Conservation (phyloP, 176 grass and related monocot genomes). For the Secale cereale region DNA sequence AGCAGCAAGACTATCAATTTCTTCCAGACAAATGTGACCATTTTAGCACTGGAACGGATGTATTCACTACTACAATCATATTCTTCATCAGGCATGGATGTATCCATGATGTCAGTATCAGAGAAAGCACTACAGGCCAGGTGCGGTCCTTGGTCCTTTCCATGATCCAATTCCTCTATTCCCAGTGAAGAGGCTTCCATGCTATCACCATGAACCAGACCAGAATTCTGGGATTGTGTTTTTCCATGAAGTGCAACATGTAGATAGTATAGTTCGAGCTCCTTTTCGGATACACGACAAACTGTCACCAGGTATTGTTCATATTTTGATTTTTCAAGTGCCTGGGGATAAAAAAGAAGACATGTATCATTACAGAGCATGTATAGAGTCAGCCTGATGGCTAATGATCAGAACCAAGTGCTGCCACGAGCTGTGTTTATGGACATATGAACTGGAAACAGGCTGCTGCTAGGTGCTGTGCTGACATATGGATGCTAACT, state of each 20-base stretch:
- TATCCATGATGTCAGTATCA: not conserved
- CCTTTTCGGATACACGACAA: slow-evolving; percentile 60
- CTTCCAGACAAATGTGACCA: not conserved
- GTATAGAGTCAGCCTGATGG: not conserved
- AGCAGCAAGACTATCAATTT: not conserved
- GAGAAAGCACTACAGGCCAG: slow-evolving; percentile 18
- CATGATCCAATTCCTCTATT: slow-evolving; percentile 3
- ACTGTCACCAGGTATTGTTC: slow-evolving; percentile 76
- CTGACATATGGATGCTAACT: not conserved
- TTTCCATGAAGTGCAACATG: slow-evolving; percentile 75
- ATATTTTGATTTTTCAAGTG: slow-evolving; percentile 98
- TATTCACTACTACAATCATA: slow-evolving; percentile 9
- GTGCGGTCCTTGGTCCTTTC: slow-evolving; percentile 14
- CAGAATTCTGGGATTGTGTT: slow-evolving; percentile 45
- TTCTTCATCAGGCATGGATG: slow-evolving; percentile 30
- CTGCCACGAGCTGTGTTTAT: not conserved
- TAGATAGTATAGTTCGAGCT: slow-evolving; percentile 64
- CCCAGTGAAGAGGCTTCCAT: slow-evolving; percentile 14
- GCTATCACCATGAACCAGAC: slow-evolving; percentile 39
- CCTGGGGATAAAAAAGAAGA: slow-evolving; percentile 43
- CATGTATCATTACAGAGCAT: slow-evolving; percentile 21
- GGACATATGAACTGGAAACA: not conserved
- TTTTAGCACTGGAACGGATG: not conserved
- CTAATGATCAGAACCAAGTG: not conserved
- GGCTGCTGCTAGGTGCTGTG: not conserved